A percentile compares a stretch with the other conserved stretches of the same genome.
Conservation (phyloP, 768 basidiomycete species). For the Amanita pallidorosea region DNA sequence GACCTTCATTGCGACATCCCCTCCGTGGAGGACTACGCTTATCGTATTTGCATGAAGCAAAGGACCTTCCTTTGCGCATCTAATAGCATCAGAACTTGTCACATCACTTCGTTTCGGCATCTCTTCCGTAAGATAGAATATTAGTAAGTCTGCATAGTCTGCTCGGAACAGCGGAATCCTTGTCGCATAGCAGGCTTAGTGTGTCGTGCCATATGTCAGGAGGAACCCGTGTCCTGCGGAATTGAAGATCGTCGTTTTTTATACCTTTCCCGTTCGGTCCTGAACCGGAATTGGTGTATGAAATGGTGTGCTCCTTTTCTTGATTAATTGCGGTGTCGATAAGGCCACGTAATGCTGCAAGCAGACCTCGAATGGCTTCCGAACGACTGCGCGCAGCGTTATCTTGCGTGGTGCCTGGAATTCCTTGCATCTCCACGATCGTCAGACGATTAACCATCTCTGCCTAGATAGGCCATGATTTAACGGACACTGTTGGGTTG, state of each 20-base stretch:
- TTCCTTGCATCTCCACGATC: conserved; percentile 56
- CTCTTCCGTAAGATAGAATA: conserved; percentile 70
- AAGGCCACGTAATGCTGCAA: conserved; percentile 62
- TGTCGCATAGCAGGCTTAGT: conserved; percentile 72
- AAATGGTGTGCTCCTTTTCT: conserved; percentile 14
- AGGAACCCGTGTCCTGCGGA: conserved; percentile 57
- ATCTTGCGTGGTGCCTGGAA: conserved; percentile 26
- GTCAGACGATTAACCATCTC: conserved; percentile 73
- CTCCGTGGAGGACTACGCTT: conserved; percentile 37
- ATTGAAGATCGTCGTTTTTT: conserved; percentile 22
- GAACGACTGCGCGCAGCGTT: conserved; percentile 30
- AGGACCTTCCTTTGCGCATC: conserved; percentile 39
- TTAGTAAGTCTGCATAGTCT: conserved; percentile 65
- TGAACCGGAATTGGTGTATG: conserved; percentile 13
- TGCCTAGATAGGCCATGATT: conserved; percentile 24
- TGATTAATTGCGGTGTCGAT: conserved; percentile 51
- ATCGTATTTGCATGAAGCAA: conserved; percentile 33
- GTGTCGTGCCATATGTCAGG: conserved; percentile 91
- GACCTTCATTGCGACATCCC: conserved; percentile 59
- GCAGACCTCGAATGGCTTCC: conserved; percentile 58
- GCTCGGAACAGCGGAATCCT: conserved; percentile 66
- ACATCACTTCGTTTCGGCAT: conserved; percentile 52
- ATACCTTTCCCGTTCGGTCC: conserved; percentile 17
- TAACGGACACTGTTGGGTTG: conserved; percentile 1
- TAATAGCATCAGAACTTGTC: conserved; percentile 31